A percentile compares a stretch with the other conserved stretches of the same genome.
Conservation (phyloP, 2,329 filamentous ascomycete genomes). For the Fusarium abutilonis region DNA sequence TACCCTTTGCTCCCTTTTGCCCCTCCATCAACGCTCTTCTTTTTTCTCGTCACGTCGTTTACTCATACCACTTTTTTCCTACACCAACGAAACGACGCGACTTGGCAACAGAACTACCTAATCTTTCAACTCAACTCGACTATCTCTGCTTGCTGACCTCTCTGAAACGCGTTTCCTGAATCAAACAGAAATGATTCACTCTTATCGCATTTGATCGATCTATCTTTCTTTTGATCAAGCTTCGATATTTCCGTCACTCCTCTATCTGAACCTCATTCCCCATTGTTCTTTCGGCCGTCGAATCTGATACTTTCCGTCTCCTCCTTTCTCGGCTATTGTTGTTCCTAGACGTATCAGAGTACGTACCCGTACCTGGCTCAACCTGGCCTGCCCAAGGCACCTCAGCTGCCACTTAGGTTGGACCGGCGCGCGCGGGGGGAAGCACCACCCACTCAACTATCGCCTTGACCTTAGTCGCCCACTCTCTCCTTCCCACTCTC, state of each 20-base stretch:
- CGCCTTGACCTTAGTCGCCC: conserved; percentile 29
- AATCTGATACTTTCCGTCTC: conserved; percentile 20
- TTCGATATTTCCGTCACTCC: background rate
- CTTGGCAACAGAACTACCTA: background rate
- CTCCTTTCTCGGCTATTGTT: conserved; percentile 34
- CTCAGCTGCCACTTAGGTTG: conserved; percentile 23
- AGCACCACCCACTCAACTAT: conserved; percentile 33
- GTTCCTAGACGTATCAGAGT: conserved; percentile 22
- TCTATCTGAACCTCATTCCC: conserved; percentile 6
- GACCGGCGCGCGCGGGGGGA: conserved; percentile 37
- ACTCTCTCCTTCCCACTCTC: conserved; percentile 33
- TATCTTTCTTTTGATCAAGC: conserved; percentile 4
- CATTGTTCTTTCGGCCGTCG: conserved; percentile 11
- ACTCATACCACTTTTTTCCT: conserved; percentile 37
- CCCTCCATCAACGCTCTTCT: conserved; percentile 19
- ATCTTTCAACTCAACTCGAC: background rate
- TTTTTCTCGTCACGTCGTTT: conserved; percentile 21
- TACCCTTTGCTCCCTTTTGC: conserved; percentile 19
- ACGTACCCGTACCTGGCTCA: conserved; percentile 27
- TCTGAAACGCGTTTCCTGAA: conserved; percentile 10
- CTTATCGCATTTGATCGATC: background rate
- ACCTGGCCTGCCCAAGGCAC: conserved; percentile 14
- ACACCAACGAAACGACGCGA: conserved; percentile 34
- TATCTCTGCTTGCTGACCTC: conserved; percentile 7
- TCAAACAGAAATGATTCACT: conserved; percentile 19